A percentile compares a stretch with the other conserved stretches of the same genome.
These are phyloP conservation scores for Ceratobasidium sp. DNA, from an alignment of 1,284 basidiomycete species.

Conservation along the genomic window DNA sequence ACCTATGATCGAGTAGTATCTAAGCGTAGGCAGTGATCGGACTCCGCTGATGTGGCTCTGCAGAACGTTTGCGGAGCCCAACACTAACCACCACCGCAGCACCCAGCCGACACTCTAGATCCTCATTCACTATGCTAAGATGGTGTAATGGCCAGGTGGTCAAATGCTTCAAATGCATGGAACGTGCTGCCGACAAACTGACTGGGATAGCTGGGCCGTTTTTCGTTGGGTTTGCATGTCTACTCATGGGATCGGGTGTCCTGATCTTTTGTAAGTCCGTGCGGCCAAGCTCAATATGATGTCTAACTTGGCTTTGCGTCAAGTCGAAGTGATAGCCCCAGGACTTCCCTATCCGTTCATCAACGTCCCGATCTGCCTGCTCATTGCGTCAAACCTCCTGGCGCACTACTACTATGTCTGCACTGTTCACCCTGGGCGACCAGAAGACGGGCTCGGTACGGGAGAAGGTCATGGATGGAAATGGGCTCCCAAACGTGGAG, in stretches of 20 bases:
- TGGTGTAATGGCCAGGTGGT: conserved; percentile 34
- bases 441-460: conserved; percentile 54
- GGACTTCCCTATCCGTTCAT: conserved; percentile 61
- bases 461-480: conserved; percentile 54
- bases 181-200: conserved; percentile 76
- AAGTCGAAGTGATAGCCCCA: conserved; percentile 78
- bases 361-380: conserved; percentile 68
- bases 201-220: conserved; percentile 91
- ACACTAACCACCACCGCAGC: conserved; percentile 2
- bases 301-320: conserved; percentile 15
- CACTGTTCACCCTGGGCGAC: conserved; percentile 76
- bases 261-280: conserved; percentile 81
- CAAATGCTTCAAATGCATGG: conserved; percentile 72
- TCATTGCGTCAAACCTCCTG: conserved; percentile 80
- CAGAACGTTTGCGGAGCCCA: background rate
- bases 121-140: conserved; percentile 8
- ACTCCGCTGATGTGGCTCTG: conserved; percentile 34
- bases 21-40: no score
- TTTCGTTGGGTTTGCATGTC: conserved; percentile 80
- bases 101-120: background rate
- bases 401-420: conserved; percentile 87
- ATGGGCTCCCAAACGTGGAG: conserved; percentile 60
- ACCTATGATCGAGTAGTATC: background rate
- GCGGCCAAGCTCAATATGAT: conserved; percentile 27
- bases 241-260: conserved; percentile 72